phyloP scores from a whole-genome alignment of 2,329 filamentous ascomycete genomes.

The Claviceps arundinis region DNA sequence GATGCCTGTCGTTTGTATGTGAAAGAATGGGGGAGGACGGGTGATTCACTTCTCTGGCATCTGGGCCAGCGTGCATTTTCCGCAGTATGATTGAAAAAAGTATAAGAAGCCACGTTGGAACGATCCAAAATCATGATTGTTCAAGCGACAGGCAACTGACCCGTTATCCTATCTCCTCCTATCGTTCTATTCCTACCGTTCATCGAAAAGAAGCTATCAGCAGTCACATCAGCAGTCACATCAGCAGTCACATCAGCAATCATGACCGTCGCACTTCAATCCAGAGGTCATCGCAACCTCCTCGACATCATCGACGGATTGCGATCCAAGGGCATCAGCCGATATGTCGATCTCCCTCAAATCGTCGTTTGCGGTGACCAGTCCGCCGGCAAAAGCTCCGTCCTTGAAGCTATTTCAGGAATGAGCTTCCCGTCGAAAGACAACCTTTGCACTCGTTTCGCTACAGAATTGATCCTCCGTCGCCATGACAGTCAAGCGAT shows the following conservation, averaged over 20 bases:
- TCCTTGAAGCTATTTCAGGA: constrained; percentile 50
- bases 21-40: too few species aligned
- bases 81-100: too few species aligned
- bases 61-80: too few species aligned
- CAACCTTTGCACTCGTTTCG: constrained; percentile 47
- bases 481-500: constrained; percentile 21
- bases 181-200: too few species aligned
- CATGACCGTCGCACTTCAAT: constrained; percentile 8
- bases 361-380: constrained; percentile 49
- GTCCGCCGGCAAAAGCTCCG: constrained; percentile 50
- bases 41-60: too few species aligned
- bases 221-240: too few species aligned
- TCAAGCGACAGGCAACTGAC: too few species aligned
- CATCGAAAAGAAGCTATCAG: too few species aligned
- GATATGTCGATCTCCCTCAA: constrained; percentile 26
- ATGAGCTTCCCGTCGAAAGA: constrained; percentile 46
- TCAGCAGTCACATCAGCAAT: neutral
- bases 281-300: constrained; percentile 6
- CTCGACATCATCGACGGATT: constrained; percentile 10
- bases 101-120: too few species aligned
- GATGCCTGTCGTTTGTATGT: too few species aligned
- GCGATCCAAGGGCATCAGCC: constrained; percentile 7
- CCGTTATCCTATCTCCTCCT: too few species aligned
- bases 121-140: too few species aligned
- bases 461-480: constrained; percentile 47